phyloP scores from a whole-genome alignment of 768 basidiomycete species.

The Tylopilus rubrobrunneus region DNA sequence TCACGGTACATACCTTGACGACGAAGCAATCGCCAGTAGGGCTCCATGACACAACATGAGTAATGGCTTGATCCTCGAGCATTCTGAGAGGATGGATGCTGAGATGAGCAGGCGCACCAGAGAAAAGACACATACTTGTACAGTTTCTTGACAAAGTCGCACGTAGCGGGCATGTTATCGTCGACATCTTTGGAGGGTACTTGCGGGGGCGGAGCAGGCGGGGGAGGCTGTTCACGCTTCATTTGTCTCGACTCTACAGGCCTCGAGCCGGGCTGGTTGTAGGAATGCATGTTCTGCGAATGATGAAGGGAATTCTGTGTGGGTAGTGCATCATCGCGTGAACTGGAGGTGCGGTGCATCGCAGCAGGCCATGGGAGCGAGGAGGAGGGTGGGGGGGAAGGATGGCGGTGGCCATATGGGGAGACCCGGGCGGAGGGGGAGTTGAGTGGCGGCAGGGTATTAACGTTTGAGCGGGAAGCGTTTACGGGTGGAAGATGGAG shows the following conservation, averaged over 20 bases:
- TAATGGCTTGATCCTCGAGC: slow-evolving; percentile 76
- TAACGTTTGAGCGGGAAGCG: slow-evolving; percentile 32
- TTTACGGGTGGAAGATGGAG: slow-evolving; percentile 36
- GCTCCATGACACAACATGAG: slow-evolving; percentile 78
- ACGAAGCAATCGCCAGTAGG: slow-evolving; percentile 85
- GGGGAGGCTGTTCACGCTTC: slow-evolving; percentile 30
- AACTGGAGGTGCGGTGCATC: slow-evolving; percentile 37
- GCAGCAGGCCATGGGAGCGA: slow-evolving; percentile 23
- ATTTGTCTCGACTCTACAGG: slow-evolving; percentile 23
- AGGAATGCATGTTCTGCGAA: slow-evolving; percentile 14
- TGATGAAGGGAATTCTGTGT: slow-evolving; percentile 14
- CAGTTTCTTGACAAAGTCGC: slow-evolving; percentile 92
- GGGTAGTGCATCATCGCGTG: slow-evolving; percentile 40
- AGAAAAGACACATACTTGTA: slow-evolving; percentile 63
- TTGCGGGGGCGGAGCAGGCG: slow-evolving; percentile 15
- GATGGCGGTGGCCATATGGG: slow-evolving; percentile 24
- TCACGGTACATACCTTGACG: slow-evolving; percentile 56
- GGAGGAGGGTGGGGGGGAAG: slow-evolving; percentile 21
- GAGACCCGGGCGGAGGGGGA: slow-evolving; percentile 25
- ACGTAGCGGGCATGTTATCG: slow-evolving; percentile 81
- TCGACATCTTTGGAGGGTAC: slow-evolving; percentile 41
- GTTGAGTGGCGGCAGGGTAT: slow-evolving; percentile 41
- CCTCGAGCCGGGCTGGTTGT: slow-evolving; percentile 20
- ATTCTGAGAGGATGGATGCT: slow-evolving; percentile 50
- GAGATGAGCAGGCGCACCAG: not conserved